Base-by-base conservation (phyloP, 2,329 filamentous ascomycete species). In the Spiromastix sp. region DNA sequence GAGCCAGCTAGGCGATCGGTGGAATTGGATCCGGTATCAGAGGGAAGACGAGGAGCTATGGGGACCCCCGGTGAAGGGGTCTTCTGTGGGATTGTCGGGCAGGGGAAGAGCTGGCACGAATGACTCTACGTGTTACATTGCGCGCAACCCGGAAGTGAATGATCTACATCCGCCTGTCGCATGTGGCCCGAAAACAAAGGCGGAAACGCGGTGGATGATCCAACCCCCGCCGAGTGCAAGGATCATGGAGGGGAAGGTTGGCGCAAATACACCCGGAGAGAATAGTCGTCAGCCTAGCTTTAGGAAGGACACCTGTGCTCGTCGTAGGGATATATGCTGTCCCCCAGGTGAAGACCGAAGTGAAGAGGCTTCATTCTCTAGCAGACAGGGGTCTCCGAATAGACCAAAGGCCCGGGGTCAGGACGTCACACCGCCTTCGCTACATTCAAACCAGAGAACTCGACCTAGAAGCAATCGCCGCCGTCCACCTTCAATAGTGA, bases 141-240 rank as follows among this genome's bases (percentile, higher is more conserved):
- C 72, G 4, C 51, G 55, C 35, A 79, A 79, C 49, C 85, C 80
- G 5, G 83, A 83, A 3, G 77, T 93, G 48, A 91, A 93, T 60
- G 84, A 93, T 42, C 74, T 87, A 39, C 84, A 93, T 54, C 84
- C 85, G 4, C 85, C 85, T 2, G 79, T 93, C 34, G 82, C 91
- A 56, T 84, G 77, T 59, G 81, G 74, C 38, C 81, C 79, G 10
- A 71, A 68, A 24, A 77, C 74, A 53, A 76, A 67, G 51, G 76
- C 77, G 36, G 85, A 83, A 40, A 80, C 82, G 36, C 72, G 71
- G 51, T 95, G 87, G 87, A 94, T 95, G 86, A 66, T 93, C 34
- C 85, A 93, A 52, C 87, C 87, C 2, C 85, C 86, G 1, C 87
- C 87, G n/a, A 75, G 80, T 21, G 85, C 87, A 38, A 86, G 81